Base-by-base conservation (phyloP, 306 rosid species). In the Prunus dulcis region DNA sequence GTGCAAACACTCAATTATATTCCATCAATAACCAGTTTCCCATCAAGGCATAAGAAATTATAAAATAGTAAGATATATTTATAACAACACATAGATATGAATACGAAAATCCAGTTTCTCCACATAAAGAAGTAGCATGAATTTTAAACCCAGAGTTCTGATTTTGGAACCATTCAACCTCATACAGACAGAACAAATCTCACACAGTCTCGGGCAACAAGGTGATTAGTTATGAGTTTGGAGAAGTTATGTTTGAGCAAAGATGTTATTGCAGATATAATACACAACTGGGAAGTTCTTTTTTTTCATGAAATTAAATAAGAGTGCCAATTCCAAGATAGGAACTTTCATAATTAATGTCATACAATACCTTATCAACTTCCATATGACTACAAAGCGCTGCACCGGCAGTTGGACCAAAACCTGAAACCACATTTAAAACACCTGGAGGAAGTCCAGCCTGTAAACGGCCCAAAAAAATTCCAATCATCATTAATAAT, bases 361-460 rank as follows among this genome's bases (percentile, higher is more conserved):
- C 47, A 72, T 15, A 57, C n/a, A 55, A 38, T 87, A 94, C 98
- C 97, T 95, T 95, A 65, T 92, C 97, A 50, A 95, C 88, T 52
- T 92, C 93, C 98, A 89, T 95, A 84, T 95, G 98, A 74, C 96
- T 90, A 79, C 96, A 92, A 84, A 95, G 83, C 71, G 97, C 89
- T 61, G 97, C 97, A 79, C 98, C 98, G 32, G 97, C 97, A 58
- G 97, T 90, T 11, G 97, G 96, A 82, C 98, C 97, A 81, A 81
- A 95, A 67, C 98, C 98, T 43, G 96, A 90, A n/a, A 92, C 80
- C 3, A 95, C 53, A 74, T 95, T 95, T 45, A 95, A 62, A 86
- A 92, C 98, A 68, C 97, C 98, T 28, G 79, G 27, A 72, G 98
- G 98, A 84, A 95, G 90, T 62, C 97, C 98, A 68, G 98, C 98